Base-by-base conservation (phyloP, 805 yeast genomes). In the Schizosaccharomyces cryophilus region DNA sequence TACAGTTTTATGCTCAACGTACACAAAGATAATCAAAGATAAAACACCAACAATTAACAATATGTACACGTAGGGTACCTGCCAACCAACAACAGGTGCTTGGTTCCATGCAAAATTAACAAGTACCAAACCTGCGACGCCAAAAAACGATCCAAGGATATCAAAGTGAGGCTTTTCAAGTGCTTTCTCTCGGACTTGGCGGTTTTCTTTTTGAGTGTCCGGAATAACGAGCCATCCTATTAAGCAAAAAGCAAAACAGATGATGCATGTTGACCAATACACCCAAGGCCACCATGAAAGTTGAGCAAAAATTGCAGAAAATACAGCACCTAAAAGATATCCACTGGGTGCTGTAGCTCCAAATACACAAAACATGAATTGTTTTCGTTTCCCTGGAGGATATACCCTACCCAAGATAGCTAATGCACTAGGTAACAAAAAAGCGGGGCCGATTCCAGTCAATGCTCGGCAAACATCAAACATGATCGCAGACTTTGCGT, bases 31-130 rank as follows among this genome's bases (percentile, higher is more conserved):
- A 2, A 69, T 65, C 9, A 84, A 66, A 6, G 72, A 63, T 1
- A 76, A 31, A 0, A 74, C 64, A 0, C 87, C 80, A 4, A 83
- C 67, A 0, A 82, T 72, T 35, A 84, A 70, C 13, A 85, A 67
- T 0, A 74, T 80, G 51, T 81, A 78, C 54, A 82, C 77, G 64
- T 84, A 84, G 0, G 82, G 76, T 1, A 67, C 67, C 9, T 70
- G 65, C 90, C 90, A 85, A 24, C 89, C 87, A 2, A 73, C 82
- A 4, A 78, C 75, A 0, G 90, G 86, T 2, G 84, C 90, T 68
- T 85, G 88, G 66, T 82, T 84, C 80, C 87, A 80, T 1, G 80
- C 79, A 67, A 84, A 80, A 65, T 82, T 84, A 68, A 85, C 73
- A 42, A 85, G 67, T 2, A 83, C 74, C 59, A 85, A 69, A 0